Conservation (phyloP, 805 yeast species). For the Zygotorulaspora chibaensis region DNA sequence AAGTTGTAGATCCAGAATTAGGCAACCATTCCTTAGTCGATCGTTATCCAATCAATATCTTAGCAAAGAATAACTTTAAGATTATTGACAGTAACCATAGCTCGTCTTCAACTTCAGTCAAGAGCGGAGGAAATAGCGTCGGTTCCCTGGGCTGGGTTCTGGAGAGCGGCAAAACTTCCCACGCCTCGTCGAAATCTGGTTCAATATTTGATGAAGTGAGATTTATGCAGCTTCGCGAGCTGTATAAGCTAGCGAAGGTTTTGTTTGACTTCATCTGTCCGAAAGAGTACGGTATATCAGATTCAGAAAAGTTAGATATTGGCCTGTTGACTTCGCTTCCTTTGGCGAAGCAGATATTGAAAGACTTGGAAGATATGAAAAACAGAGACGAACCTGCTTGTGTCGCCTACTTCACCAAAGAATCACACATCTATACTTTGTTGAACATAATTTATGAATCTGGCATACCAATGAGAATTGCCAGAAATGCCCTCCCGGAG, state of each 20-base stretch:
- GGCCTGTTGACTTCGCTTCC: slow-evolving; percentile 94
- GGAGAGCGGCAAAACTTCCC: slow-evolving; percentile 37
- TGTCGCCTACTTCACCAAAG: slow-evolving; percentile 91
- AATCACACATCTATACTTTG: slow-evolving; percentile 91
- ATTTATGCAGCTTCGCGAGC: slow-evolving; percentile 76
- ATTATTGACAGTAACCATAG: slow-evolving; percentile 39
- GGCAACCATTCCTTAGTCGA: slow-evolving; percentile 49
- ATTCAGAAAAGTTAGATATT: slow-evolving; percentile 90
- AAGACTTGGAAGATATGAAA: slow-evolving; percentile 76
- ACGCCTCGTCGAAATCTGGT: slow-evolving; percentile 22
- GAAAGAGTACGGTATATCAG: slow-evolving; percentile 96
- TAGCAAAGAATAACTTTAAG: slow-evolving; percentile 73
- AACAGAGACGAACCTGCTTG: slow-evolving; percentile 76
- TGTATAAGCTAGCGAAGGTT: slow-evolving; percentile 86
- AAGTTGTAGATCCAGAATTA: slow-evolving; percentile 27
- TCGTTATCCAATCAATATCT: slow-evolving; percentile 66
- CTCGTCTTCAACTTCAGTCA: slow-evolving; percentile 12
- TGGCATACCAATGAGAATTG: slow-evolving; percentile 90
- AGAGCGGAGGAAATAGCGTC: slow-evolving; percentile 36
- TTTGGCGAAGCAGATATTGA: slow-evolving; percentile 77
- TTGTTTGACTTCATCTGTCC: slow-evolving; percentile 97
- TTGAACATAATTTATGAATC: slow-evolving; percentile 88
- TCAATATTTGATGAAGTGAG: slow-evolving; percentile 74
- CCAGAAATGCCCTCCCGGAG: slow-evolving; percentile 93
- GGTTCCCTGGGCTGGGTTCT: slow-evolving; percentile 76